These are phyloP conservation scores for Clohesyomyces aquaticus DNA, from an alignment of 495 filamentous ascomycete genomes.

Conservation along the genomic window DNA sequence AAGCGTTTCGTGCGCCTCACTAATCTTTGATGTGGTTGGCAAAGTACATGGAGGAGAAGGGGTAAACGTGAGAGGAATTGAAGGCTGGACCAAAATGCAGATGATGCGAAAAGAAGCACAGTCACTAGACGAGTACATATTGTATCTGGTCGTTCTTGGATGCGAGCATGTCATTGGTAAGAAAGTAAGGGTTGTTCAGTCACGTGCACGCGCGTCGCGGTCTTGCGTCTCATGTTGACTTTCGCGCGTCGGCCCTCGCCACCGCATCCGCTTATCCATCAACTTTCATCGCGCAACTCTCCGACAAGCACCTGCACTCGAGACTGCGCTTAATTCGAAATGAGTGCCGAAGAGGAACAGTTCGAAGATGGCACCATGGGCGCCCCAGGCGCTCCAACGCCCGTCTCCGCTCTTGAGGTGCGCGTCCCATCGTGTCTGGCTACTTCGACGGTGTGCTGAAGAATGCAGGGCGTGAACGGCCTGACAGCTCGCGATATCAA, in stretches of 20 bases:
- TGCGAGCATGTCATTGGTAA: not conserved
- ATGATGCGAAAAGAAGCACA: no score
- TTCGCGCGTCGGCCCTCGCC: conserved; percentile 5
- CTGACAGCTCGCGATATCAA: conserved; percentile 95
- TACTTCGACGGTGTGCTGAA: not conserved
- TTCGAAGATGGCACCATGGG: conserved; percentile 66
- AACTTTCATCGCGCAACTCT: not conserved
- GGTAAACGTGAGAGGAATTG: no score
- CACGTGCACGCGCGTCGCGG: conserved; percentile 17
- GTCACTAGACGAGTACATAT: not conserved
- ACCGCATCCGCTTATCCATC: not conserved
- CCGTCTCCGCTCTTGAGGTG: conserved; percentile 88
- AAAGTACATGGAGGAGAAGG: no score
- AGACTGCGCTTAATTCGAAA: conserved; percentile 38
- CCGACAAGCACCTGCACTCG: not conserved
- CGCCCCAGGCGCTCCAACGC: conserved; percentile 91
- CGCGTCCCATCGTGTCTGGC: conserved; percentile 12
- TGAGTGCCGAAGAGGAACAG: conserved; percentile 65
- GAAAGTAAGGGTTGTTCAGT: not conserved
- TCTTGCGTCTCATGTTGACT: not conserved
- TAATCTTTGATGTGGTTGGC: no score
- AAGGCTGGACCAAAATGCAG: no score
- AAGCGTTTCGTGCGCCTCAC: no score
- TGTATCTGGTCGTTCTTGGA: not conserved
- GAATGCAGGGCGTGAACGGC: conserved; percentile 71